phyloP scores from a whole-genome alignment of 257 asterid genomes.

The Primulina huaijiensis region DNA sequence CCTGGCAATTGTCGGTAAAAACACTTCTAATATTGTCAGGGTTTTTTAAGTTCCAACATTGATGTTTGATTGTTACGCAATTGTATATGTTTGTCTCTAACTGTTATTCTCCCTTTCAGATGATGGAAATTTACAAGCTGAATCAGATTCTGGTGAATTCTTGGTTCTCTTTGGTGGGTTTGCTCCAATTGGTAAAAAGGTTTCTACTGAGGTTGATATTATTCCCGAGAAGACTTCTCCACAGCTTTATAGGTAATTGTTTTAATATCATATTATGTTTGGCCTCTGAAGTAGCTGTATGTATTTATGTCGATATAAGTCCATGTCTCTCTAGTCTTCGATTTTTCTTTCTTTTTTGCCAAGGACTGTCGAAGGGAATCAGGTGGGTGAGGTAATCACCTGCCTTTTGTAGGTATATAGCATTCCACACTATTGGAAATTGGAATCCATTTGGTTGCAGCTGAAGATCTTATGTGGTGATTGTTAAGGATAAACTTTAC shows the following conservation, averaged over 20 bases:
- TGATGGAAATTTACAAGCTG: conserved; percentile 96
- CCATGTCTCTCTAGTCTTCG: background rate
- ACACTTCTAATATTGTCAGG: background rate
- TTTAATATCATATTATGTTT: conserved; percentile 18
- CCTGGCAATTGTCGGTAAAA: conserved; percentile 82
- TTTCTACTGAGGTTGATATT: conserved; percentile 81
- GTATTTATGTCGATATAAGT: background rate
- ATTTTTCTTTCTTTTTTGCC: conserved; percentile 5
- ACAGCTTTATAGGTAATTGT: conserved; percentile 60
- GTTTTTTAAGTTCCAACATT: background rate
- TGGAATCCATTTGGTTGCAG: background rate
- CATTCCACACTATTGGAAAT: conserved; percentile 15
- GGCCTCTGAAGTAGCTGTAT: conserved; percentile 9
- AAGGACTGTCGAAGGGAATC: background rate
- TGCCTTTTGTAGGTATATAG: conserved; percentile 12
- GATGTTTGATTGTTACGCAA: conserved; percentile 12
- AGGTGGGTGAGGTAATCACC: background rate
- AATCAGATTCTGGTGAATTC: conserved; percentile 94
- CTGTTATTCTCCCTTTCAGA: conserved; percentile 41
- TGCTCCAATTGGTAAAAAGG: conserved; percentile 95
- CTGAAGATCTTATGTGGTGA: conserved; percentile 4
- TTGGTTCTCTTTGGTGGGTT: conserved; percentile 99
- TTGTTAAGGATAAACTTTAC: background rate
- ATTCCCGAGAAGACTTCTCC: conserved; percentile 82
- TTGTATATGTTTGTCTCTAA: background rate